A percentile compares a stretch with the other conserved stretches of the same genome.
Conservation (phyloP, 345 rosid species). For the Brassica juncea region DNA sequence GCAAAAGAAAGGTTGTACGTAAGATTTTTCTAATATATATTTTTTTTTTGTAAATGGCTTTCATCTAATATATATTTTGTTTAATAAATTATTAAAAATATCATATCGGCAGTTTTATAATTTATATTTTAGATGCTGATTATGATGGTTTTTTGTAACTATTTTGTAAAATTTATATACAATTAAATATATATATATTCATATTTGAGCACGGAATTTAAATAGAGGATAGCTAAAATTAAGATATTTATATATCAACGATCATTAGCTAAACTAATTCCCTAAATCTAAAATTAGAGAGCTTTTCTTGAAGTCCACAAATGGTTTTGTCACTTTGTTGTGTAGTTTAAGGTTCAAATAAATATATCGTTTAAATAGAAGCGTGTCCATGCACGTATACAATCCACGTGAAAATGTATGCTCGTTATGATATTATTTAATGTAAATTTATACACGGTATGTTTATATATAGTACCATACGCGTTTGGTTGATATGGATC, state of each 20-base stretch:
- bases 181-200: too few relatives aligned
- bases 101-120: too few relatives aligned
- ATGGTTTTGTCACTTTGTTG: not conserved
- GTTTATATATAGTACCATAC: not conserved
- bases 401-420: conserved; percentile 25
- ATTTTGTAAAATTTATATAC: too few relatives aligned
- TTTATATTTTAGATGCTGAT: too few relatives aligned
- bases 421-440: not conserved
- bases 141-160: too few relatives aligned
- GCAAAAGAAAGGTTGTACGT: conserved; percentile 18
- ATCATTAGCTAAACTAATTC: not conserved
- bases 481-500: conserved; percentile 8
- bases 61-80: too few relatives aligned
- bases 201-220: too few relatives aligned
- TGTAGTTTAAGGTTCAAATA: not conserved
- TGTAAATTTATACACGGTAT: not conserved
- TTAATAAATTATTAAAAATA: too few relatives aligned
- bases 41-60: too few relatives aligned
- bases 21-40: not conserved
- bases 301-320: not conserved
- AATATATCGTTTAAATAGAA: not conserved
- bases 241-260: not conserved
- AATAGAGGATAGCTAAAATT: too few relatives aligned
- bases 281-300: not conserved
- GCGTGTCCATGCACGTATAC: not conserved